Percentiles rank a stretch among this genome's conserved stretches.
phyloP scores from a whole-genome alignment of 306 rosid genomes.

The Lathyrus sativus region DNA sequence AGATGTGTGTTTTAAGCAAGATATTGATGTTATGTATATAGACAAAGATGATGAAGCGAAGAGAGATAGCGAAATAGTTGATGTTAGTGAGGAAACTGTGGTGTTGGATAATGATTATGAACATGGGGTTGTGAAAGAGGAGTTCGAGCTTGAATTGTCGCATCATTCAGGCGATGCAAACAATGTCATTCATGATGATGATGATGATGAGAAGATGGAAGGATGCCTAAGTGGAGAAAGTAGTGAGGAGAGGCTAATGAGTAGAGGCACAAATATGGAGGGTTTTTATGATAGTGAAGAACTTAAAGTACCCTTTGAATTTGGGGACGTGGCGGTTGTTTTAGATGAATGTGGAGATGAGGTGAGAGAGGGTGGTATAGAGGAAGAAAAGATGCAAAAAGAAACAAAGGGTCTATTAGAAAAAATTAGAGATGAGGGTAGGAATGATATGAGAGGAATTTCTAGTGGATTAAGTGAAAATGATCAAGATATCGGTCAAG shows the following conservation, averaged over 20 bases:
- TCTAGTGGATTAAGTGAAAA: constrained; percentile 12
- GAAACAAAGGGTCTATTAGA: constrained; percentile 53
- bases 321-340: constrained; percentile 29
- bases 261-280: constrained; percentile 1
- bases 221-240: too few species aligned
- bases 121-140: not conserved
- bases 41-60: constrained; percentile 31
- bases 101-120: not conserved
- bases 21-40: not conserved
- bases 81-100: constrained; percentile 10
- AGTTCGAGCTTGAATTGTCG: not conserved
- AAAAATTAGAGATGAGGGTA: constrained; percentile 58
- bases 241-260: constrained; percentile 16
- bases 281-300: constrained; percentile 28
- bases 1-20: constrained; percentile 25
- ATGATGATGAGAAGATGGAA: constrained; percentile 9
- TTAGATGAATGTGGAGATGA: constrained; percentile 41
- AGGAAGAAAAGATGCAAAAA: constrained; percentile 45
- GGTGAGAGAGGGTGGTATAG: constrained; percentile 39
- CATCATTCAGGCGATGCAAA: not conserved
- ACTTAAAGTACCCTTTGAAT: constrained; percentile 32
- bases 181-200: not conserved
- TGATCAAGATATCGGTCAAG: constrained; percentile 1
- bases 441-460: constrained; percentile 26
- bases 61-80: constrained; percentile 35